Conservation (phyloP, 176 grass and related monocot genomes). For the Juncus effusus region DNA sequence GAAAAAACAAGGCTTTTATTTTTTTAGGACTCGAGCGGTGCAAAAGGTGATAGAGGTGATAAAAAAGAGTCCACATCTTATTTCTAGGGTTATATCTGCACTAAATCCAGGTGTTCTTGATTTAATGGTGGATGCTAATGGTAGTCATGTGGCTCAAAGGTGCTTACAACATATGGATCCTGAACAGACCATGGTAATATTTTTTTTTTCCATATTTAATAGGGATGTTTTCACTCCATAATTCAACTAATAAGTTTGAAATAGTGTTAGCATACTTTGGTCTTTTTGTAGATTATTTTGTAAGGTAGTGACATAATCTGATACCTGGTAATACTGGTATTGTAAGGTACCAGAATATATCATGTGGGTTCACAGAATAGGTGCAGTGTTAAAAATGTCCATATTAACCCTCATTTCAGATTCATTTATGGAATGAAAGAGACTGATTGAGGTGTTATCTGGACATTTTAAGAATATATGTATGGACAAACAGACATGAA, state of each 20-base stretch:
- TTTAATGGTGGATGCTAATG: conserved; percentile 75
- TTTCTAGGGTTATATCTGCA: conserved; percentile 46
- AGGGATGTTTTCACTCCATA: background rate
- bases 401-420: too few relatives aligned
- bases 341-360: too few relatives aligned
- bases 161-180: conserved; percentile 62
- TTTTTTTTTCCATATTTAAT: conserved; percentile 15
- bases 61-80: conserved; percentile 32
- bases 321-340: too few relatives aligned
- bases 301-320: too few relatives aligned
- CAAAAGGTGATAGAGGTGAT: conserved; percentile 82
- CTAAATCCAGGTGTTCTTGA: conserved; percentile 40
- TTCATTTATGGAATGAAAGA: too few relatives aligned
- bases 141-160: conserved; percentile 53
- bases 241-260: too few relatives aligned
- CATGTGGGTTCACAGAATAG: too few relatives aligned
- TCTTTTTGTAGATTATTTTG: background rate
- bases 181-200: conserved; percentile 48
- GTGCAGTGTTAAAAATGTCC: too few relatives aligned
- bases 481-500: too few relatives aligned
- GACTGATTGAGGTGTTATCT: too few relatives aligned
- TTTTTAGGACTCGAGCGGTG: conserved; percentile 64
- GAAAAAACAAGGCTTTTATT: too few relatives aligned
- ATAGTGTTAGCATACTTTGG: background rate
- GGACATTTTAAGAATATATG: too few relatives aligned